Conservation (phyloP, 768 basidiomycete genomes). For the Tephrocybe sp. region DNA sequence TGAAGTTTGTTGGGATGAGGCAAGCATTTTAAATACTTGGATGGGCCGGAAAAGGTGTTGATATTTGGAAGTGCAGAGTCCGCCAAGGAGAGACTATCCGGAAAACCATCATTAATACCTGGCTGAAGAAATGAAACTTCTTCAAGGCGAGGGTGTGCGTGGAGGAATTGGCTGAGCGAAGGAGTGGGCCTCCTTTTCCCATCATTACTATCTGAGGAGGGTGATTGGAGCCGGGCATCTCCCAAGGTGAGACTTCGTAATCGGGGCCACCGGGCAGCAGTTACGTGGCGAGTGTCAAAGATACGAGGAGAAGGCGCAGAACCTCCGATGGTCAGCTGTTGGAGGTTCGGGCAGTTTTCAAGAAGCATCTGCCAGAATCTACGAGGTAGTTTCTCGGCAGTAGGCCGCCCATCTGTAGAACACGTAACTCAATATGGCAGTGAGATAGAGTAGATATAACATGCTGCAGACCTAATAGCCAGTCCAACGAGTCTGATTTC, state of each 20-base stretch:
- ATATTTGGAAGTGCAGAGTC: constrained; percentile 25
- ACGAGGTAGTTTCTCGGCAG: constrained; percentile 34
- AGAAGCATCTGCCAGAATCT: constrained; percentile 40
- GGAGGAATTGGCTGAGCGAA: constrained; percentile 32
- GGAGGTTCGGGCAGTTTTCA: constrained; percentile 35
- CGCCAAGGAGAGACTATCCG: constrained; percentile 22
- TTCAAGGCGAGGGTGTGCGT: constrained; percentile 28
- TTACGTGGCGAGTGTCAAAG: constrained; percentile 36
- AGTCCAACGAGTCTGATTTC: constrained; percentile 33
- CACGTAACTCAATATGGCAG: neutral
- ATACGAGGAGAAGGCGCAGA: constrained; percentile 36
- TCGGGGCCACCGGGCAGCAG: constrained; percentile 35
- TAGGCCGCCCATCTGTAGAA: constrained; percentile 29
- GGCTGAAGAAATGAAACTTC: constrained; percentile 30
- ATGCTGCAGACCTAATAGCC: constrained; percentile 27
- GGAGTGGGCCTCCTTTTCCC: constrained; percentile 20
- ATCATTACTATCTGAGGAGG: constrained; percentile 20
- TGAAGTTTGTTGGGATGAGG: constrained; percentile 27
- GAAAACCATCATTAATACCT: constrained; percentile 25
- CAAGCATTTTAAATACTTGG: constrained; percentile 27
- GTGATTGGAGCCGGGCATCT: constrained; percentile 26
- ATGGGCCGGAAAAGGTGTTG: constrained; percentile 30
- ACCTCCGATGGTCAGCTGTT: constrained; percentile 33
- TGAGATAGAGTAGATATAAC: neutral
- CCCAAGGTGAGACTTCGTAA: constrained; percentile 32